Evolutionary conservation across 2,329 filamentous ascomycete species (phyloP), one percentile per base, ranked within the genome.

Genomic region (Monilinia aucupariae): DNA sequence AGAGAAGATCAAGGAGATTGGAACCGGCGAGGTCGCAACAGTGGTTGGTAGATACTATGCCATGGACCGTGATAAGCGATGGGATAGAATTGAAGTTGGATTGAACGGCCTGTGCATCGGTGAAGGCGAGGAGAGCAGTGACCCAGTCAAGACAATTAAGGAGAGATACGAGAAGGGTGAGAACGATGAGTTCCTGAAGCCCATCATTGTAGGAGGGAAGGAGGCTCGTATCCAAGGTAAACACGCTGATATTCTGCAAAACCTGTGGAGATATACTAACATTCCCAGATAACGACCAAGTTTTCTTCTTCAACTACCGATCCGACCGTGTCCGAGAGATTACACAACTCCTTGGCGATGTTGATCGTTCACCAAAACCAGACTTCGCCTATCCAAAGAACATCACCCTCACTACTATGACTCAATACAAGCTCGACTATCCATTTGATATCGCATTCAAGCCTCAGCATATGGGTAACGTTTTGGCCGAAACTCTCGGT

Each of bases 221-320:
- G 90, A 96, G 73, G 82, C 83, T 66, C 89, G 94, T 71, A 87
- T 99, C 75, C 86, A 96, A 81, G 89, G 89, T 90, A 78, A 70
- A 79, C 69, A 12, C 20, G 13, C 22, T 32, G 30, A 62, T 25
- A 20, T 47, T 45, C n/a, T 39, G 32, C 30, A n/a, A 20, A 15
- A 13, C 7, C 37, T 13, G 1, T n/a, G 5, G 5, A 55, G 7
- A 4, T 17, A 41, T n/a, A 17, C 51, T 51, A 60, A 65, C 4
- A 34, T 54, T 61, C 43, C 30, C 68, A 92, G 92, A 97, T 74
- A 83, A 89, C 69, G 94, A 99, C 75, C 93, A 91, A 61, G 84
- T 97, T 72, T 97, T 97, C 85, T 97, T 97, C 86, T 99, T 99
- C 90, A 99, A 99, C 86, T 99, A 99, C 84, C 91, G 94, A 74